Evolutionary conservation across 2,329 filamentous ascomycete genomes (phyloP), one percentile per base, ranked within the genome.

Genomic region (Pyrenochaeta sp.): DNA sequence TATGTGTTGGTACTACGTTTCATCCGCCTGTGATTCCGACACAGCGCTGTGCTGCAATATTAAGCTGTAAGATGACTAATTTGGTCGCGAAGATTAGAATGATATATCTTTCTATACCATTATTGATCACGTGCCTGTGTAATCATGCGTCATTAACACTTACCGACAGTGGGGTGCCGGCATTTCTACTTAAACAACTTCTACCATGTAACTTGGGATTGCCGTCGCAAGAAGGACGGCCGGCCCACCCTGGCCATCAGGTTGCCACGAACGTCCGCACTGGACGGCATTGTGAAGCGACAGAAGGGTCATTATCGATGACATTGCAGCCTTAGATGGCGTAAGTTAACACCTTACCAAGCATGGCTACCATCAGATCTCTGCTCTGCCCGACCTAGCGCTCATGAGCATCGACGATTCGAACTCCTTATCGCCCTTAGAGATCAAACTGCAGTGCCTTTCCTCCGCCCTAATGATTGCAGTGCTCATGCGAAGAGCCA

Each of bases 401-500:
- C 44, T 50, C 30, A 55, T 50, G 28, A 58, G 30, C 54, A 61
- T 54, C 43, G 36, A 64, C 55, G 25, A 61, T 54, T 47, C 32
- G 19, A 59, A 54, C 56, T 55, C 56, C 54, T 59, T 12, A 56
- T 58, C 22, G 19, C 52, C 54, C 47, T 58, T 15, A 60, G 52
- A 56, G 27, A 52, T 56, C 30, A 56, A 53, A 54, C 51, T 50
- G 34, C 54, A 59, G 51, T 53, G 61, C 55, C 28, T n/a, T 65
- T 53, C 54, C 46, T 50, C 42, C 1, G 9, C 52, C 52, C 51
- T 54, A 61, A 56, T 50, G 27, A 65, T 59, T 59, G 49, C 43
- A 60, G 56, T 63, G 53, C 56, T 59, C 32, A 58, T 63, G 50
- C 40, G 42, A 58, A 40, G 46, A 58, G 45, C 63, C 37, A 19